A percentile compares a stretch with the other conserved stretches of the same genome.
These are phyloP conservation scores for Vachellia pachyceras DNA, from an alignment of 306 rosid species.

Conservation along the genomic window DNA sequence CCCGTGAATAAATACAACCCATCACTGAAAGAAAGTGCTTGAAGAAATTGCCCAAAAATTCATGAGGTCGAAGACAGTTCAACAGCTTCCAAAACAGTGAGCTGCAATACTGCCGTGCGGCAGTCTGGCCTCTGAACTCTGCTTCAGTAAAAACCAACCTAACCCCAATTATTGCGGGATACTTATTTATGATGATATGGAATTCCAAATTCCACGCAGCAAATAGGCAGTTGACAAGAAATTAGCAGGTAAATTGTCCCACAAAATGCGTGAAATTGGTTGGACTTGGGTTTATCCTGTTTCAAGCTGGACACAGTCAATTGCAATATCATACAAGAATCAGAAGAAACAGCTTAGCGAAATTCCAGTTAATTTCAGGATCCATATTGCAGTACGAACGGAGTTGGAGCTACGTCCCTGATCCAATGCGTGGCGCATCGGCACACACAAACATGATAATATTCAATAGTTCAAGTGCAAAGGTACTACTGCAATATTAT, in stretches of 20 bases:
- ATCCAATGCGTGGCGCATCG: conserved; percentile 37
- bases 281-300: conserved; percentile 39
- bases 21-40: conserved; percentile 44
- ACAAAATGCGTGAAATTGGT: background rate
- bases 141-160: conserved; percentile 7
- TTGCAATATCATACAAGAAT: conserved; percentile 11
- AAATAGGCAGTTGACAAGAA: conserved; percentile 1
- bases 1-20: conserved; percentile 94
- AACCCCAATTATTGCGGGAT: background rate
- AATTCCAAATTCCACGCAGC: conserved; percentile 1
- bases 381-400: conserved; percentile 7
- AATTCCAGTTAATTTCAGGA: conserved; percentile 4
- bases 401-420: conserved; percentile 38
- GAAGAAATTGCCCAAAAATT: conserved; percentile 39
- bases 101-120: background rate
- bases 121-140: conserved; percentile 14
- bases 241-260: conserved; percentile 1
- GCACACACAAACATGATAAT: conserved; percentile 1
- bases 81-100: conserved; percentile 2
- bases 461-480: background rate
- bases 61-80: conserved; percentile 47
- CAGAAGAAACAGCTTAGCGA: conserved; percentile 2
- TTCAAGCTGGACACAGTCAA: conserved; percentile 27
- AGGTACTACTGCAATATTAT: conserved; percentile 1
- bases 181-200: background rate